Base-by-base conservation (phyloP, 2,329 filamentous ascomycete genomes). In the Trichoderma semiorbis region DNA sequence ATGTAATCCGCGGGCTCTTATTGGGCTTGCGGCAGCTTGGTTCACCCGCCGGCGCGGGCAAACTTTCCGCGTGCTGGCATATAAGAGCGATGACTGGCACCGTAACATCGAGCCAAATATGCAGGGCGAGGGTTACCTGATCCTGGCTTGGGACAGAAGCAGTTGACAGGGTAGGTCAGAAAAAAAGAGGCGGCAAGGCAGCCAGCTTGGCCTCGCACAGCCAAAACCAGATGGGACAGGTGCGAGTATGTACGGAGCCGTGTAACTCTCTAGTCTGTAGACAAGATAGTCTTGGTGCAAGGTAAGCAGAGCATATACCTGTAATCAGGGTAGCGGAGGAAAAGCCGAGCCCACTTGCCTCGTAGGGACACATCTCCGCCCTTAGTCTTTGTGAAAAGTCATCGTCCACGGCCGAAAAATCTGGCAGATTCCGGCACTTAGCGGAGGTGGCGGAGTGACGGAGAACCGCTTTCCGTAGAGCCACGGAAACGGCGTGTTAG, bases 11-110 rank as follows among this genome's bases (percentile, higher is more conserved):
- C 67, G 67, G 67, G 21, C 34, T n/a, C 67, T 62, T 53, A 69
- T 69, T 69, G 67, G 67, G n/a, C 67, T 57, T 69, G 67, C 67
- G 67, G 67, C 24, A n/a, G 39, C 67, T 61, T 69, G 39, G 39
- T 69, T 69, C 21, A 62, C 28, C 67, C 67, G 67, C 55, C 67
- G 67, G 67, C 57, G 57, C 67, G 67, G 67, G 67, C 67, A 36
- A 69, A 69, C 67, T 61, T 34, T 53, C 28, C 28, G 65, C 53
- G n/a, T 57, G 53, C 55, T 69, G 65, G 55, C 53, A 69, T 60
- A 34, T 62, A 53, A 53, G 6, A 28, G 26, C 28, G 57, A 61
- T 62, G 67, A 34, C 28, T 50, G 24, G 66, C 28, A 69, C 14
- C 14, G 57, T 58, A 69, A 24, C 57, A 69, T 62, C 21, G 21